A percentile compares a stretch with the other conserved stretches of the same genome.
Conservation (phyloP, 495 filamentous ascomycete species). For the Xylaria cubensis region DNA sequence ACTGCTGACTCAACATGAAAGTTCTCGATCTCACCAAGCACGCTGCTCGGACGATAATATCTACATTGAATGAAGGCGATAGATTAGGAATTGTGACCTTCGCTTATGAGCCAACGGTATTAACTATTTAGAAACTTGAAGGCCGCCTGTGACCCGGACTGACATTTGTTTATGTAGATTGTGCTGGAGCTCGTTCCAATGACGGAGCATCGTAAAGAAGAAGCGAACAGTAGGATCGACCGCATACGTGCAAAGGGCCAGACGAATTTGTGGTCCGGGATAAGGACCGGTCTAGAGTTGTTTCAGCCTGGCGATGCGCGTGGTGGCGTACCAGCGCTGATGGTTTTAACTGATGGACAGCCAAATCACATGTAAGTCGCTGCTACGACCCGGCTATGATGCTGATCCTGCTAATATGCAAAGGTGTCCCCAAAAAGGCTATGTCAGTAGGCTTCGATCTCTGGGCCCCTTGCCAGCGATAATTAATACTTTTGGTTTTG, state of each 20-base stretch:
- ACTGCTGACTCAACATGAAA: background rate
- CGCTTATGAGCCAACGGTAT: conserved; percentile 34
- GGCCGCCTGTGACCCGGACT: background rate
- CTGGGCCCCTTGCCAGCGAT: conserved; percentile 41
- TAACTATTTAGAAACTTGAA: conserved; percentile 3
- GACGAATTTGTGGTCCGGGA: conserved; percentile 55
- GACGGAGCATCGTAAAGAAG: conserved; percentile 41
- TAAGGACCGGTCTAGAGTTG: conserved; percentile 43
- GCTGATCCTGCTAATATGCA: background rate
- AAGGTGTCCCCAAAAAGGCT: conserved; percentile 38
- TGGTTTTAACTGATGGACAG: conserved; percentile 56
- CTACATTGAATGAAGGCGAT: conserved; percentile 48
- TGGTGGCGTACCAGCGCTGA: conserved; percentile 47
- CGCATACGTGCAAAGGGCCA: conserved; percentile 32
- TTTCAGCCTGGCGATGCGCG: conserved; percentile 34
- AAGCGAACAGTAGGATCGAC: conserved; percentile 40
- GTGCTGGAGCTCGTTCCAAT: conserved; percentile 48
- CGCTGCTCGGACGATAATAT: conserved; percentile 52
- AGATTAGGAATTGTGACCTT: conserved; percentile 57
- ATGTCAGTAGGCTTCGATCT: conserved; percentile 45
- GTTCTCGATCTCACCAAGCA: conserved; percentile 56
- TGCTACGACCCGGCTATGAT: background rate
- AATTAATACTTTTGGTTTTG: conserved; percentile 58
- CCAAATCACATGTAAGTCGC: conserved; percentile 48
- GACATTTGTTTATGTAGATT: conserved; percentile 36